Evolutionary conservation across 1,284 basidiomycete genomes (phyloP), one percentile per base, ranked within the genome.

Genomic region (Somion occarium): DNA sequence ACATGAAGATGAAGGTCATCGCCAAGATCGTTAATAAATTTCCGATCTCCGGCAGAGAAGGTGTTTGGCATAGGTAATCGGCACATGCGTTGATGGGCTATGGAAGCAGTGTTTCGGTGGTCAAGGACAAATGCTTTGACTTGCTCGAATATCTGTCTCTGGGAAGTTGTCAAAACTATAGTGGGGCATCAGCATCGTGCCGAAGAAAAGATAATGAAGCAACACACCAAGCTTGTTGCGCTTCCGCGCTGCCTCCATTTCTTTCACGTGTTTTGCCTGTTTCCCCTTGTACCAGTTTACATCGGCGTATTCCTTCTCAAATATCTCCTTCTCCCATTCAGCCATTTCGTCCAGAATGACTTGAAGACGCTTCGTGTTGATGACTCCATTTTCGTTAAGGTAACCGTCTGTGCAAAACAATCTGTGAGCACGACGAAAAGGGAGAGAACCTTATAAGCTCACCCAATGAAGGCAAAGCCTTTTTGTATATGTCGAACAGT

Each of bases 401-500:
- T 98, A 99, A 0, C 96, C 97, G 52, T 90, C 95, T 87, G 57
- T 37, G 4, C 22, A 15, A 18, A 5, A n/a, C 23, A 30, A 47
- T 12, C 5, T 4, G n/a, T 11, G 23, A 3, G 44, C 24, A 25
- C n/a, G 11, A 46, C 25, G 18, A 9, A 7, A 25, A 12, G 45
- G 34, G n/a, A 43, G 2, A 24, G 5, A 49, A 34, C 4, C 18
- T 9, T n/a, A 22, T 25, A 5, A 19, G 67, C 83, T 54, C 55
- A 88, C 89, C 88, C 53, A 94, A 78, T 5, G 73, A 75, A 5
- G 94, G 94, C 19, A 99, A 69, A 18, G 95, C 82, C 65, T 84
- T 85, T 78, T 97, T 98, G 73, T 99, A 99, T 44, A 98, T 91
- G 18, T 91, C 88, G 69, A 98, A 99, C 53, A 99, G 73, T 55